Base-by-base conservation (phyloP, 495 filamentous ascomycete genomes). In the Articulospora tetracladia region DNA sequence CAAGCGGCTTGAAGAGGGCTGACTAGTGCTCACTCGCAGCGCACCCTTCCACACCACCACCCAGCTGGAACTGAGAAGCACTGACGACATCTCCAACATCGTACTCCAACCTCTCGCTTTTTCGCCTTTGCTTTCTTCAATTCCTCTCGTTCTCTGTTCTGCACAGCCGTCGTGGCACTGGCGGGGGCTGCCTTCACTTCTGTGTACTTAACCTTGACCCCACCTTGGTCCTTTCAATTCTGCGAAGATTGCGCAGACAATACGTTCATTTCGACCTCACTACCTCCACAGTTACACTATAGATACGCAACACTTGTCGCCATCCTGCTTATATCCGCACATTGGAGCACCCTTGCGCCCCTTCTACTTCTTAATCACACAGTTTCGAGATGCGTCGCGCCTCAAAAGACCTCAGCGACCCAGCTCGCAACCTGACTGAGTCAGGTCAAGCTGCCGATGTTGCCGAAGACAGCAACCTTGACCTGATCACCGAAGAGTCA, bases 401-500 rank as follows among this genome's bases (percentile, higher is more conserved):
- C 2, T 63, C 67, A 17, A 50, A 66, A 19, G 48, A 64, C 27
- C 64, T 69, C 25, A 69, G 61, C 63, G 67, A 69, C 49, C 64
- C 67, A 44, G 64, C 64, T 65, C 67, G 67, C 64, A 69, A 69
- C 64, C 61, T 69, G 12, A 64, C 64, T 6, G 67, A 69, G 55
- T 69, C 67, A 17, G 64, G 55, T 12, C 53, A 59, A 49, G 25
- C 62, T 11, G 36, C 53, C 53, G 66, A 69, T 27, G 64, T 71
- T 0, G 60, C 72, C 30, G 69, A 73, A 55, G 74, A 82, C 39
- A 36, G 23, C 20, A 60, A 63, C 30, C 24, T 68, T 8, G 68
- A 64, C 39, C 60, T 68, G 39, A 64, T 64, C 34, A 60, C 32
- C 19, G 65, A 68, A 53, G 62, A 61, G 24, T 71, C 73, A 6